Conservation (phyloP, 1,139 yeast species). For the Debaryomyces nepalensis region DNA sequence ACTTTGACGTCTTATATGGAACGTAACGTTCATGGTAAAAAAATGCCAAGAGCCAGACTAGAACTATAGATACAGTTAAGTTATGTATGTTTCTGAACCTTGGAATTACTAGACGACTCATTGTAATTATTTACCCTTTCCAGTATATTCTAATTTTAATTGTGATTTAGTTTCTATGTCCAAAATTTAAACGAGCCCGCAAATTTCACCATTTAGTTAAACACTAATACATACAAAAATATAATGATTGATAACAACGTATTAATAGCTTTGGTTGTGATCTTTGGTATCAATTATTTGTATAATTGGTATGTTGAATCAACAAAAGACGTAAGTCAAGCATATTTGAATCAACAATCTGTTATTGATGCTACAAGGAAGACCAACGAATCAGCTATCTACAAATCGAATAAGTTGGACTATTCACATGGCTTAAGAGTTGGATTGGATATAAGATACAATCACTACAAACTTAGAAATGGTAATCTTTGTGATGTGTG, state of each 20-base stretch:
- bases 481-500: conserved; percentile 74
- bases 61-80: conserved; percentile 26
- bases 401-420: conserved; percentile 67
- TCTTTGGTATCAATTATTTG: conserved; percentile 25
- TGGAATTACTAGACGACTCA: conserved; percentile 15
- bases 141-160: neutral
- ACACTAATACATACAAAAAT: neutral
- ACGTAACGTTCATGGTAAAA: conserved; percentile 38
- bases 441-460: conserved; percentile 64
- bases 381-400: conserved; percentile 62
- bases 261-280: conserved; percentile 25
- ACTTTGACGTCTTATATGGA: conserved; percentile 32
- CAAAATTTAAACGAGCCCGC: conserved; percentile 8
- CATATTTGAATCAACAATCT: conserved; percentile 65
- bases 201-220: neutral
- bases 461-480: conserved; percentile 65
- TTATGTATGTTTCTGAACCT: conserved; percentile 34
- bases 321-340: conserved; percentile 55
- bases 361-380: conserved; percentile 59
- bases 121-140: neutral
- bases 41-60: conserved; percentile 39
- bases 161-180: conserved; percentile 1
- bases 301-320: conserved; percentile 30
- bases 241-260: conserved; percentile 16
- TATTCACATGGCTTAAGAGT: conserved; percentile 64